A percentile compares a stretch with the other conserved stretches of the same genome.
Conservation (phyloP, 495 filamentous ascomycete species). For the Aspergillus kassunensis region DNA sequence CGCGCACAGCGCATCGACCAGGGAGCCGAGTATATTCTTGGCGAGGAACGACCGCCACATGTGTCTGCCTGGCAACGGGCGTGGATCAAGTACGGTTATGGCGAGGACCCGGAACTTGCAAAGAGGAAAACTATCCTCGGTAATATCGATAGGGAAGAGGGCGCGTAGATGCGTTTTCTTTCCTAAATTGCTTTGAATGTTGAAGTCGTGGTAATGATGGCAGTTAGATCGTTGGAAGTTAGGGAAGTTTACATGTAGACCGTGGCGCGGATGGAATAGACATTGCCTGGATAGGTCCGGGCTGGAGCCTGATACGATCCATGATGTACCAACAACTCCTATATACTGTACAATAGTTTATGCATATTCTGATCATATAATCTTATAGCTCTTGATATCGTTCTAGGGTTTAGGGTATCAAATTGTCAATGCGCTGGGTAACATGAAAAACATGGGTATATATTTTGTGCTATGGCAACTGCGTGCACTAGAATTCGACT, state of each 20-base stretch:
- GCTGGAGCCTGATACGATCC: too few species aligned
- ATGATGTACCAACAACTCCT: conserved; percentile 8
- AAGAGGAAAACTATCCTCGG: conserved; percentile 39
- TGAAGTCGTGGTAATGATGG: background rate
- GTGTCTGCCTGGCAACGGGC: conserved; percentile 40
- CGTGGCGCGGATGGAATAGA: too few species aligned
- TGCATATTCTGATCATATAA: conserved; percentile 2
- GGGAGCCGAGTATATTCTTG: conserved; percentile 64
- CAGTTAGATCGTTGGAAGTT: background rate
- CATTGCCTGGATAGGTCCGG: conserved; percentile 1
- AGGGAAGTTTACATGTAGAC: background rate
- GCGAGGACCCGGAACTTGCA: conserved; percentile 41
- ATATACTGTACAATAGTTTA: conserved; percentile 12
- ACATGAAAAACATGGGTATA: background rate
- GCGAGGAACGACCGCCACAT: conserved; percentile 39
- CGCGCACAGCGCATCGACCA: conserved; percentile 58
- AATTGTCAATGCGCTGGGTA: background rate
- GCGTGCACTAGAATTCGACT: too few species aligned
- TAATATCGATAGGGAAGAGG: conserved; percentile 37
- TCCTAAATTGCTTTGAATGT: background rate
- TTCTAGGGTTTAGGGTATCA: background rate
- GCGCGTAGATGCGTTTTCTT: conserved; percentile 12
- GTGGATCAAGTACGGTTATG: conserved; percentile 46
- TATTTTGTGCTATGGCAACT: too few species aligned
- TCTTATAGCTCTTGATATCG: background rate